A percentile compares a stretch with the other conserved stretches of the same genome.
Evolutionary conservation across 2,329 filamentous ascomycete genomes (phyloP).

Genomic region (Anthostomella pinea): DNA sequence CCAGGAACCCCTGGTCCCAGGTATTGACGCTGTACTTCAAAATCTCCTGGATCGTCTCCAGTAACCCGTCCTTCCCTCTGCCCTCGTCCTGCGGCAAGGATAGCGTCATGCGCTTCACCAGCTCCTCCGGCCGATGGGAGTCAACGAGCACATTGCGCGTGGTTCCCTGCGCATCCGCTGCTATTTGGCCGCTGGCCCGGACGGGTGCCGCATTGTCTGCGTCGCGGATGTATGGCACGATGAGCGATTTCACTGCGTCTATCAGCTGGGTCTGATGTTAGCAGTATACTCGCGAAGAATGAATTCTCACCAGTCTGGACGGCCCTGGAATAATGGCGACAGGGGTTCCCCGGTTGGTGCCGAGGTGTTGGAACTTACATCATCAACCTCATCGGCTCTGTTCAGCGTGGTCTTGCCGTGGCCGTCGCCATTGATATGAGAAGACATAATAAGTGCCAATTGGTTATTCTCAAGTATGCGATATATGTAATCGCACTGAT

Average conservation of each 20-base stretch:
- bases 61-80: conserved; percentile 68
- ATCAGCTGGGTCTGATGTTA: too few relatives aligned
- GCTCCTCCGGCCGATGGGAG: conserved; percentile 55
- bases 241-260: conserved; percentile 61
- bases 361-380: conserved; percentile 45
- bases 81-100: conserved; percentile 55
- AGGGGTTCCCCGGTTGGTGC: too few relatives aligned
- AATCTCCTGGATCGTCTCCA: conserved; percentile 67
- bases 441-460: conserved; percentile 1
- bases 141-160: conserved; percentile 62
- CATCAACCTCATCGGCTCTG: conserved; percentile 44
- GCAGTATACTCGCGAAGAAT: too few relatives aligned
- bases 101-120: conserved; percentile 55
- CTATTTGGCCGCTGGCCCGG: conserved; percentile 51
- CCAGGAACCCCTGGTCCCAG: conserved; percentile 96
- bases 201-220: conserved; percentile 61
- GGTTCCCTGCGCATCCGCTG: conserved; percentile 36
- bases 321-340: too few relatives aligned
- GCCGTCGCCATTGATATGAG: conserved; percentile 7
- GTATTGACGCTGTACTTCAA: conserved; percentile 91
- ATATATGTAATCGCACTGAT: too few relatives aligned
- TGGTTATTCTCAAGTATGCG: neutral
- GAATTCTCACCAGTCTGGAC: too few relatives aligned
- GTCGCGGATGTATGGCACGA: conserved; percentile 68
- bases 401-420: conserved; percentile 21